Evolutionary conservation across 2,329 filamentous ascomycete genomes (phyloP), one percentile per base, ranked within the genome.

Genomic region (Erysiphe pulchra): DNA sequence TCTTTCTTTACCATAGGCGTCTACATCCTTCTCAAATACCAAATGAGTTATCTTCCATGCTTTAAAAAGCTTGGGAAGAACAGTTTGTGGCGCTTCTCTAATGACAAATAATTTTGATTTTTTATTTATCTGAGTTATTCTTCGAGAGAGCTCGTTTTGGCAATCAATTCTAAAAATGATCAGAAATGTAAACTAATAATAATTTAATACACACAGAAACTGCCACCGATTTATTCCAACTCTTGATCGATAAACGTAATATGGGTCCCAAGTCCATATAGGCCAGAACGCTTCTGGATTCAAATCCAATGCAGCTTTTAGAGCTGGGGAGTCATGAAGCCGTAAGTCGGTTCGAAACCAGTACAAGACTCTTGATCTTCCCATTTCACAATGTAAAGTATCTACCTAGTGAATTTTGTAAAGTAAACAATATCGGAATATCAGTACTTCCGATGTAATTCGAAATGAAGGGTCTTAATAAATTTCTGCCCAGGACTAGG

Each of bases 281-380:
- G 79, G 80, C 64, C 77, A 85, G 24, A 86, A 63, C 17, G 69
- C 72, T 45, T 70, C 69, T 1, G 80, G 77, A 0, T 79, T 65
- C 7, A 85, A 65, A 47, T 79, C 75, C 8, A 86, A 61, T 0
- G 80, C 80, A 2, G 78, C 77, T 57, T 75, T 69, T 24, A 86
- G 63, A 1, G 78, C 79, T 9, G 79, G 79, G 0, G 77, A 83
- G 59, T 85, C 80, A 60, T 85, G 79, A 2, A 86, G 69, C 17
- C 80, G 74, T 11, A 85, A 65, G 56, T 85, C 80, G 6, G 80
- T 85, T 46, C 80, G 71, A 54, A 83, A 83, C 80, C 80, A 84
- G 58, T 81, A 83, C 32, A 84, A 68, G 2, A 84, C 77, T 44
- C 70, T 62, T 37, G 70, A 63, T 53, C 63, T 62, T 28, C 51